Evolutionary conservation across 306 rosid genomes (phyloP), one percentile per base, ranked within the genome.

Genomic region (Glycine latifolia): DNA sequence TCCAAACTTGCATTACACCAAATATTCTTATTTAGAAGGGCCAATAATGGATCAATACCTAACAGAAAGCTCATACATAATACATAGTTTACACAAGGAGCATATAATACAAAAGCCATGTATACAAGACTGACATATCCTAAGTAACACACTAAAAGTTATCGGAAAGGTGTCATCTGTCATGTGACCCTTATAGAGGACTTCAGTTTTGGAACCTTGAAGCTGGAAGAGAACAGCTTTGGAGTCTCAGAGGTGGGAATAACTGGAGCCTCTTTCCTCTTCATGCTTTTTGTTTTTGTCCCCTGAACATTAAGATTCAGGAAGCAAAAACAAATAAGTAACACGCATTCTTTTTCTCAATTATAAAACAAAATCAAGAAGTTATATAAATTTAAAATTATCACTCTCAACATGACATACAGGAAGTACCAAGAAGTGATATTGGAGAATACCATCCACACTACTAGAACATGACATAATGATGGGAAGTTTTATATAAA

Each of bases 131-230:
- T 17, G 52, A 12, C 41, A 49, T 67, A 46, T 61, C 41, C 56
- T 72, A 48, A 17, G 44, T 39, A 39, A 39, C 35, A 14, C 3
- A 69, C 72, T 61, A 56, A 60, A 73, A 52, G 33, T 50, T 58
- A 67, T 53, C 7, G 1, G 12, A 72, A n/a, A 56, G 20, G 20
- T 43, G 67, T 26, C 81, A 59, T 52, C 73, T 17, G 55, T 79
- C 84, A 79, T 56, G 48, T 37, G 39, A 43, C 9, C 14, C 65
- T 55, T 43, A 73, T 14, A 75, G 87, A 78, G 53, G 88, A 0
- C 94, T 91, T 94, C 86, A 94, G 63, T 84, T 94, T 94, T 54
- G 97, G 98, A 87, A 91, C 90, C 89, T 87, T 92, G 81, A 94
- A 91, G 70, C 81, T 37, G 66, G 93, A 79, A n/a, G 97, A 75